phyloP scores from a whole-genome alignment of 129 eudicot genomes.

The Arctium lappa region DNA sequence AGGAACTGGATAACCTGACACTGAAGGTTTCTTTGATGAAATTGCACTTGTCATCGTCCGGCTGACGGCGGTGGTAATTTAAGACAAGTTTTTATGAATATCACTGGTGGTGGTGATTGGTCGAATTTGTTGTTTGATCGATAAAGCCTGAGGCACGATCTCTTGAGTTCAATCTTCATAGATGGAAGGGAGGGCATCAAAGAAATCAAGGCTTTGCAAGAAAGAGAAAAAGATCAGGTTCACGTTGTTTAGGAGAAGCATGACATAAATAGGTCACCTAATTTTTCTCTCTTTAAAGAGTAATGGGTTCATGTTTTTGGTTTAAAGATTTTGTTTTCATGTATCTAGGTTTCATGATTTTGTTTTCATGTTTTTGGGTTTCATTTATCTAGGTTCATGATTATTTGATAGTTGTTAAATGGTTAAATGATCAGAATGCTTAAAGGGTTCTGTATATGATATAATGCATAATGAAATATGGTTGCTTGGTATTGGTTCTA shows the following conservation, averaged over 20 bases:
- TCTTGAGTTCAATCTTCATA: neutral
- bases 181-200: no score
- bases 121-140: neutral
- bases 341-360: no score
- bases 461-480: no score
- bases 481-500: no score
- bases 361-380: no score
- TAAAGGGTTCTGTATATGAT: no score
- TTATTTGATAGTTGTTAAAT: no score
- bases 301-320: no score
- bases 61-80: conserved; percentile 33
- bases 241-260: conserved; percentile 9
- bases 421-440: no score
- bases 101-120: conserved; percentile 37
- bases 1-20: conserved; percentile 31
- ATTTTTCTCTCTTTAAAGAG: neutral
- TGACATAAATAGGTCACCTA: conserved; percentile 6
- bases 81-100: conserved; percentile 35
- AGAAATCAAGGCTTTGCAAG: neutral
- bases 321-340: no score
- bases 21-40: conserved; percentile 41
- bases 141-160: neutral
- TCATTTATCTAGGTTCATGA: no score
- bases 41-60: conserved; percentile 32
- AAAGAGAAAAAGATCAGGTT: conserved; percentile 14